phyloP scores from a whole-genome alignment of 306 rosid species.

The Castanopsis chinensis region DNA sequence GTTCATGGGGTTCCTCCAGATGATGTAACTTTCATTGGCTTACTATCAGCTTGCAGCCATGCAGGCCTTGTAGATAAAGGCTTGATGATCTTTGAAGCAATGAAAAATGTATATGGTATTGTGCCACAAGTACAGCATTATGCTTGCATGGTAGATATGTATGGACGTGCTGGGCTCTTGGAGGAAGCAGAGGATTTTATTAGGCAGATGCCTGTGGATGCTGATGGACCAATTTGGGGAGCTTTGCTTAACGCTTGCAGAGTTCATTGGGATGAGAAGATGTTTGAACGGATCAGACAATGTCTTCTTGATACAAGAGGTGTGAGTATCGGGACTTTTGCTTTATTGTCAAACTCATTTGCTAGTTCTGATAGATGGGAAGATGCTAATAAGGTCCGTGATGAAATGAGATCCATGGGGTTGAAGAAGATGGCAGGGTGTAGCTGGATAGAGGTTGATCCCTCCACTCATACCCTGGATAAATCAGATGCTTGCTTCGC shows the following conservation, averaged over 20 bases:
- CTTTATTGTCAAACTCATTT: constrained; percentile 62
- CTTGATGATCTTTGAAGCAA: constrained; percentile 52
- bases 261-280: constrained; percentile 56
- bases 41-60: constrained; percentile 75
- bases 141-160: constrained; percentile 42
- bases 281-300: constrained; percentile 45
- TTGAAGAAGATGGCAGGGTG: constrained; percentile 58
- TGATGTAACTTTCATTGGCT: constrained; percentile 62
- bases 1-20: constrained; percentile 65
- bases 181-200: constrained; percentile 62
- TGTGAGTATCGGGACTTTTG: constrained; percentile 56
- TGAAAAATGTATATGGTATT: constrained; percentile 48
- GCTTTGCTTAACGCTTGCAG: constrained; percentile 72
- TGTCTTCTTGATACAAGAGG: constrained; percentile 26
- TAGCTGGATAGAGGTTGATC: constrained; percentile 60
- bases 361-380: constrained; percentile 67
- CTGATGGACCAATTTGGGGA: constrained; percentile 60
- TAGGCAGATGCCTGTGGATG: constrained; percentile 31
- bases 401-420: constrained; percentile 47
- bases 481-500: not conserved
- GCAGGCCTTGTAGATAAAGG: constrained; percentile 39
- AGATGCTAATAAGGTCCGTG: constrained; percentile 59
- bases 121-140: constrained; percentile 30
- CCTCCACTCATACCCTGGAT: not conserved
- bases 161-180: constrained; percentile 53